A percentile compares a stretch with the other conserved stretches of the same genome.
These are phyloP conservation scores for Salix arbutifolia DNA, from an alignment of 345 rosid species.

Conservation along the genomic window DNA sequence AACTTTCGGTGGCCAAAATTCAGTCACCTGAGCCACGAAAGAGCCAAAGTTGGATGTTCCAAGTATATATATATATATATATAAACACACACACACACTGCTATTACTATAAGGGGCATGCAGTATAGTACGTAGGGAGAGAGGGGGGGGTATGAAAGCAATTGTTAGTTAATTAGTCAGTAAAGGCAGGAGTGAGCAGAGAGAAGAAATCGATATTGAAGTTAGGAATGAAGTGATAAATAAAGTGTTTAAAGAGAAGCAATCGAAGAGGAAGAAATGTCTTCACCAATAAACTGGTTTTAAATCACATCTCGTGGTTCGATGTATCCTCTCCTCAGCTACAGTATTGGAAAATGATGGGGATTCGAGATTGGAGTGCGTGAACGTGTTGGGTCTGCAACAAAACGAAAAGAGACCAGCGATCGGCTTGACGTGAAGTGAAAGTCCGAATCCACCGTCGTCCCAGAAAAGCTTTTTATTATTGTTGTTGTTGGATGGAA, in stretches of 20 bases:
- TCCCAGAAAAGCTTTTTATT: neutral
- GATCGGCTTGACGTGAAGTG: constrained; percentile 40
- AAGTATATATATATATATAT: neutral
- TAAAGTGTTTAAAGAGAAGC: constrained; percentile 1
- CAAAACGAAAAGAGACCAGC: constrained; percentile 28
- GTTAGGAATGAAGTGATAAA: constrained; percentile 26
- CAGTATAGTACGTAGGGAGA: neutral
- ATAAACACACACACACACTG: neutral
- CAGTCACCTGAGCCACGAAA: constrained; percentile 40
- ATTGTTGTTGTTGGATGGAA: too few species aligned
- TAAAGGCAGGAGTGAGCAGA: constrained; percentile 24
- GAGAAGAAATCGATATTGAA: constrained; percentile 30
- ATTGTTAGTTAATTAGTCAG: constrained; percentile 26
- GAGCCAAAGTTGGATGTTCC: constrained; percentile 35
- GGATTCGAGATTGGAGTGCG: constrained; percentile 36
- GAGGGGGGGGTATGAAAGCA: neutral
- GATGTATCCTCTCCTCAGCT: constrained; percentile 38
- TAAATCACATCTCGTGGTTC: constrained; percentile 47
- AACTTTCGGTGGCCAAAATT: constrained; percentile 43
- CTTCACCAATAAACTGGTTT: constrained; percentile 39
- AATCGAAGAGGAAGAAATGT: constrained; percentile 23
- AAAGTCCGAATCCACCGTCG: constrained; percentile 11
- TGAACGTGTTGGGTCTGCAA: constrained; percentile 25
- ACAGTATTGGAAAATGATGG: constrained; percentile 37
- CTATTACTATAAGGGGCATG: neutral